These are phyloP conservation scores for Trichoderma lentiforme DNA, from an alignment of 2,329 filamentous ascomycete genomes.

Conservation along the genomic window DNA sequence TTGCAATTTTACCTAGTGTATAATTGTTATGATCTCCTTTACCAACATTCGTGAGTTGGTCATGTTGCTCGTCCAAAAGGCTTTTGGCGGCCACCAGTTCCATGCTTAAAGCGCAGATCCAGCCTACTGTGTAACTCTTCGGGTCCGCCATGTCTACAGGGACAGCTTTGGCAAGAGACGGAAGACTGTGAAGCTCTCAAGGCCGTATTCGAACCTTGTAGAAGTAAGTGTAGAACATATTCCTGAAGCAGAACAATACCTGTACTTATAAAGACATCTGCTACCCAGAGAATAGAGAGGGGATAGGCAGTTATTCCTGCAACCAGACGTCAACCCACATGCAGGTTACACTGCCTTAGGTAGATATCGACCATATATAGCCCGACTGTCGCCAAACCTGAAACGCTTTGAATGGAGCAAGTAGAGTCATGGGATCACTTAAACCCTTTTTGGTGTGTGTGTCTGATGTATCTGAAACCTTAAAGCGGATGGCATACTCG, in stretches of 20 bases:
- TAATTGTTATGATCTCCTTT: neutral
- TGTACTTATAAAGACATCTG: neutral
- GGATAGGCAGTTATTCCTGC: neutral
- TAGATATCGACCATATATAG: neutral
- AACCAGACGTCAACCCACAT: neutral
- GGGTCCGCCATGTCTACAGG: neutral
- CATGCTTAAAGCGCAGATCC: neutral
- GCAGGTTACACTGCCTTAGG: neutral
- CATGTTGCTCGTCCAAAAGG: neutral
- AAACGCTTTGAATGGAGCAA: no score
- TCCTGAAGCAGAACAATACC: no score
- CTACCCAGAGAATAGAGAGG: neutral
- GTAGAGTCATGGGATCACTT: no score
- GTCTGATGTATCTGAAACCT: no score
- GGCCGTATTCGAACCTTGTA: neutral
- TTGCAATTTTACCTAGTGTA: neutral
- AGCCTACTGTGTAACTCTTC: neutral
- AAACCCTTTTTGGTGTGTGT: no score
- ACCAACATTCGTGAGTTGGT: rapidly evolving
- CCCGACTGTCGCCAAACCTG: no score
- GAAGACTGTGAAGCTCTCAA: neutral
- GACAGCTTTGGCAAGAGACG: neutral
- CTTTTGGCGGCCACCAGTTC: neutral
- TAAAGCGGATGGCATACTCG: no score
- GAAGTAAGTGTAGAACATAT: neutral